Percentiles rank a stretch among this genome's conserved stretches.
Conservation (phyloP, 306 rosid genomes). For the Cicer pinnatifidum region DNA sequence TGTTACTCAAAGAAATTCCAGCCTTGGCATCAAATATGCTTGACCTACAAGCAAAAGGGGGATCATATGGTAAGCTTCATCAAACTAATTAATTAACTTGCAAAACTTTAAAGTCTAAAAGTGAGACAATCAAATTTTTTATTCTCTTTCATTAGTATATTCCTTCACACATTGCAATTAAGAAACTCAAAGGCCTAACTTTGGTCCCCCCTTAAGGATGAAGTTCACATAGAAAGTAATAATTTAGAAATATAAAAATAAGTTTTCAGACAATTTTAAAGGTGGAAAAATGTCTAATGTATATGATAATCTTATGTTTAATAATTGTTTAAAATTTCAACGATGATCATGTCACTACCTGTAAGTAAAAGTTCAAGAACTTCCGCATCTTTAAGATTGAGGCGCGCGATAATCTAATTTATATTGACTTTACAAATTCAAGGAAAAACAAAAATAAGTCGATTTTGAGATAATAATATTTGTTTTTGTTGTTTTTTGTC, state of each 20-base stretch:
- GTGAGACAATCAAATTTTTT: too few relatives aligned
- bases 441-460: background rate
- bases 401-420: background rate
- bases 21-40: slow-evolving; percentile 68
- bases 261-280: background rate
- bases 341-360: background rate
- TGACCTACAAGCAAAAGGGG: slow-evolving; percentile 46
- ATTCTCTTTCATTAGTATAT: background rate
- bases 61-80: slow-evolving; percentile 37
- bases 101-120: background rate
- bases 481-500: background rate
- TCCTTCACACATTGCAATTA: background rate
- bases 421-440: background rate
- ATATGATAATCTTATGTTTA: background rate
- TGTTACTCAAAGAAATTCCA: slow-evolving; percentile 69
- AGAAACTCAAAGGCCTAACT: background rate
- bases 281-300: background rate
- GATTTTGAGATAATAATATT: background rate
- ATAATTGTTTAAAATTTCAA: background rate
- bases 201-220: background rate
- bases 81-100: background rate
- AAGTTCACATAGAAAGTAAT: background rate
- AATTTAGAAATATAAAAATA: background rate
- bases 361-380: background rate
- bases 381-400: background rate